phyloP scores from a whole-genome alignment of 495 filamentous ascomycete species.

The Coniosporium apollinis region DNA sequence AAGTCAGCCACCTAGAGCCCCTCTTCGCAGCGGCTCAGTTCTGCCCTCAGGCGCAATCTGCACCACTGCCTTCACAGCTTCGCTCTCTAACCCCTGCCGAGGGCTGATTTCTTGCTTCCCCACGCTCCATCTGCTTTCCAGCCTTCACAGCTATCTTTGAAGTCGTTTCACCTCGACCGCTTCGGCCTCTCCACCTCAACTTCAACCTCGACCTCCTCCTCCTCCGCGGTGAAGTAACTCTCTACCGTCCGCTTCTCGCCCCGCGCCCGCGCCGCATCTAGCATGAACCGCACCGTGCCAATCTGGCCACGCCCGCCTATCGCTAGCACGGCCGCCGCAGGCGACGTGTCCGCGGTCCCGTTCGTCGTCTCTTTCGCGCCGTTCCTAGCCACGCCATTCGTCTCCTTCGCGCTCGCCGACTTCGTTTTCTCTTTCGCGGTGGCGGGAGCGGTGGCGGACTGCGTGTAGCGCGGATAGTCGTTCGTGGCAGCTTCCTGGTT shows the following conservation, averaged over 20 bases:
- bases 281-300: conserved; percentile 78
- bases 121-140: no score
- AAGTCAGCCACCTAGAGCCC: no score
- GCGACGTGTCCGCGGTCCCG: conserved; percentile 10
- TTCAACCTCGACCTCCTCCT: conserved; percentile 60
- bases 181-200: no score
- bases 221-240: conserved; percentile 54
- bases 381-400: conserved; percentile 11
- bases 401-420: not conserved
- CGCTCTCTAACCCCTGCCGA: no score
- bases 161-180: no score
- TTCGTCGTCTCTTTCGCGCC: conserved; percentile 19
- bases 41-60: no score
- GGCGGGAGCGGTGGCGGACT: conserved; percentile 10
- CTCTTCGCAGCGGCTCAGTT: no score
- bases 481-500: conserved; percentile 53
- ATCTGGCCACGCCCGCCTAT: conserved; percentile 42
- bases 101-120: no score
- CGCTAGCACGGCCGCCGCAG: conserved; percentile 10
- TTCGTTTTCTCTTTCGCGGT: not conserved
- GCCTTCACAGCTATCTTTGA: no score
- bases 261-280: conserved; percentile 60
- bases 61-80: no score
- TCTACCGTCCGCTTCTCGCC: conserved; percentile 51
- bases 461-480: conserved; percentile 36